phyloP scores from a whole-genome alignment of 2,329 filamentous ascomycete species.

The Aureobasidium sp. region DNA sequence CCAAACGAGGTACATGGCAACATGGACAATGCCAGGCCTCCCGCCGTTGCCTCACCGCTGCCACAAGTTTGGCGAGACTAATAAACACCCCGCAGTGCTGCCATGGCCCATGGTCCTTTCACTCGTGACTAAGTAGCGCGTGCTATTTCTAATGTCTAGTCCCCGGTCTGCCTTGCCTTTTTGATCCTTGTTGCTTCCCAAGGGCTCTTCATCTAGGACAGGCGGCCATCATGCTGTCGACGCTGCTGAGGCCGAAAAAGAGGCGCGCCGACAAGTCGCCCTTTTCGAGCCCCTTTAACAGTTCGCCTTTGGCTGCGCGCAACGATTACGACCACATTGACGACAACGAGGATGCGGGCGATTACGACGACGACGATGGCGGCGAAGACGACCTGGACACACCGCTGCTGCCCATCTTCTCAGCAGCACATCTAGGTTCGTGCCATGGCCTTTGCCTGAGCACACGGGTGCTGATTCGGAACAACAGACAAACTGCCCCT shows the following conservation, averaged over 20 bases:
- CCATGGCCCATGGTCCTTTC: background rate
- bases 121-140: slow-evolving; percentile 11
- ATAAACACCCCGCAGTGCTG: slow-evolving; percentile 1
- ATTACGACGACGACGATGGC: slow-evolving; percentile 33
- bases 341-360: slow-evolving; percentile 28
- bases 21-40: background rate
- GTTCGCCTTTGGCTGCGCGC: slow-evolving; percentile 20
- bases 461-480: background rate
- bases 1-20: background rate
- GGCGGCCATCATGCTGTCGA: slow-evolving; percentile 26
- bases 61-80: background rate
- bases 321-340: slow-evolving; percentile 18
- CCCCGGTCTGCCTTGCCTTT: background rate
- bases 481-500: slow-evolving; percentile 71
- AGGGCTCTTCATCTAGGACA: background rate
- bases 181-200: background rate
- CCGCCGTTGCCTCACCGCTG: slow-evolving; percentile 10
- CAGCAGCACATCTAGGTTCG: slow-evolving; percentile 64
- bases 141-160: slow-evolving; percentile 2
- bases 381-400: slow-evolving; percentile 38
- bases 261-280: slow-evolving; percentile 18
- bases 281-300: slow-evolving; percentile 15
- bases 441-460: background rate
- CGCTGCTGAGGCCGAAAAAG: slow-evolving; percentile 27
- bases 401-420: slow-evolving; percentile 67